phyloP scores from a whole-genome alignment of 2,329 filamentous ascomycete genomes.

The Neophaeococcomyces mojaviensis region DNA sequence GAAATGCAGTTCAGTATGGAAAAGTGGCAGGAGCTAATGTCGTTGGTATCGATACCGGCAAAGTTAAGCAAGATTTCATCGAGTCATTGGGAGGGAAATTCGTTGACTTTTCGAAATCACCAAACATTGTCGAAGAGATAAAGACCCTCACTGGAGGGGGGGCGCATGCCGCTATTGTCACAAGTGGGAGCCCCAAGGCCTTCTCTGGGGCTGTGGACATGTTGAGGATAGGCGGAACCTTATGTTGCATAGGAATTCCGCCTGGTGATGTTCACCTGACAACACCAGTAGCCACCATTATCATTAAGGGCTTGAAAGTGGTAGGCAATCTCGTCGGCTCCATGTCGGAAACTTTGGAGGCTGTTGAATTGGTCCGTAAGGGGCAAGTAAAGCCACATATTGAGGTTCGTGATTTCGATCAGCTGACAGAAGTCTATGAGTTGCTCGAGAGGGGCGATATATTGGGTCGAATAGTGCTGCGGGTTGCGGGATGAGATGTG shows the following conservation, averaged over 20 bases:
- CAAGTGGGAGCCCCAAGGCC: constrained; percentile 35
- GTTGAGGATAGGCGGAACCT: constrained; percentile 36
- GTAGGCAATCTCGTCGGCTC: constrained; percentile 39
- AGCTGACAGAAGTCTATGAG: constrained; percentile 37
- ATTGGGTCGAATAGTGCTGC: constrained; percentile 36
- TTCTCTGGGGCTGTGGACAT: constrained; percentile 38
- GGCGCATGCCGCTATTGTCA: constrained; percentile 36
- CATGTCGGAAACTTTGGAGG: constrained; percentile 40
- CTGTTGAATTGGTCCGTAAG: constrained; percentile 36
- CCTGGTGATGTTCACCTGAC: constrained; percentile 32
- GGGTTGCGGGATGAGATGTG: constrained; percentile 15
- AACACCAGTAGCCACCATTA: constrained; percentile 37
- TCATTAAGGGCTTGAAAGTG: constrained; percentile 39
- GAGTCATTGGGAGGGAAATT: constrained; percentile 35
- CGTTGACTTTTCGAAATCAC: constrained; percentile 32
- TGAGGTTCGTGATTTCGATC: constrained; percentile 35
- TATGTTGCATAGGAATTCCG: constrained; percentile 40
- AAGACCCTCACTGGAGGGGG: constrained; percentile 29
- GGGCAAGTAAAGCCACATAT: constrained; percentile 38
- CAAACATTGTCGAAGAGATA: constrained; percentile 29
- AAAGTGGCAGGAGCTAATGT: constrained; percentile 35
- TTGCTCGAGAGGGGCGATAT: constrained; percentile 40
- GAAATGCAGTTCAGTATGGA: constrained; percentile 43
- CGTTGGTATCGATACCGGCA: constrained; percentile 36
- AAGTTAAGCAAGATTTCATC: constrained; percentile 33